Evolutionary conservation across 1,139 yeast genomes (phyloP).

Genomic region (Kurtzmaniella quercitrusa): DNA sequence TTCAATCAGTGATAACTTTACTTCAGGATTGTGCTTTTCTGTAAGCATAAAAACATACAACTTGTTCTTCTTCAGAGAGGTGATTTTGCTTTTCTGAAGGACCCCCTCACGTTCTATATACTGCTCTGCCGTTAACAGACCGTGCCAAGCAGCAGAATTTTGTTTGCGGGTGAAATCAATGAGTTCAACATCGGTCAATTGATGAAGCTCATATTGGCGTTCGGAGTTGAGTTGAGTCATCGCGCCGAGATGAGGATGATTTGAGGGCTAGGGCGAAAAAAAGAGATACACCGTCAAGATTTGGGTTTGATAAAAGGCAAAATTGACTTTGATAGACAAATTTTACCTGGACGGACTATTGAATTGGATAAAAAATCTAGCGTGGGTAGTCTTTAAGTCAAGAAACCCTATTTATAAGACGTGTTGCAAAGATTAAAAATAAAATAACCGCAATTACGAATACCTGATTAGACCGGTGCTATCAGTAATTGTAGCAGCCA

Average conservation of each 20-base stretch:
- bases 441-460: too few relatives aligned
- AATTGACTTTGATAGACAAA: too few relatives aligned
- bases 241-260: slow-evolving; percentile 4
- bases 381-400: too few relatives aligned
- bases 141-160: slow-evolving; percentile 55
- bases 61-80: slow-evolving; percentile 17
- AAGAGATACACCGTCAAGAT: too few relatives aligned
- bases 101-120: slow-evolving; percentile 49
- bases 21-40: slow-evolving; percentile 16
- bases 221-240: slow-evolving; percentile 2
- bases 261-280: background rate
- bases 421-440: too few relatives aligned
- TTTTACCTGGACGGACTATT: too few relatives aligned
- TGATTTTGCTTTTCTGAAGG: slow-evolving; percentile 36
- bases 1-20: slow-evolving; percentile 34
- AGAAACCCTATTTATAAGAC: too few relatives aligned
- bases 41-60: slow-evolving; percentile 29
- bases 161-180: slow-evolving; percentile 46
- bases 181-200: slow-evolving; percentile 32
- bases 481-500: too few relatives aligned
- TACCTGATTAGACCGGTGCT: too few relatives aligned
- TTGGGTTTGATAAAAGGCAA: too few relatives aligned
- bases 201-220: slow-evolving; percentile 17
- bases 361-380: too few relatives aligned
- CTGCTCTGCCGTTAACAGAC: slow-evolving; percentile 39